Base-by-base conservation (phyloP, 495 filamentous ascomycete genomes). In the Annulohypoxylon nitens region DNA sequence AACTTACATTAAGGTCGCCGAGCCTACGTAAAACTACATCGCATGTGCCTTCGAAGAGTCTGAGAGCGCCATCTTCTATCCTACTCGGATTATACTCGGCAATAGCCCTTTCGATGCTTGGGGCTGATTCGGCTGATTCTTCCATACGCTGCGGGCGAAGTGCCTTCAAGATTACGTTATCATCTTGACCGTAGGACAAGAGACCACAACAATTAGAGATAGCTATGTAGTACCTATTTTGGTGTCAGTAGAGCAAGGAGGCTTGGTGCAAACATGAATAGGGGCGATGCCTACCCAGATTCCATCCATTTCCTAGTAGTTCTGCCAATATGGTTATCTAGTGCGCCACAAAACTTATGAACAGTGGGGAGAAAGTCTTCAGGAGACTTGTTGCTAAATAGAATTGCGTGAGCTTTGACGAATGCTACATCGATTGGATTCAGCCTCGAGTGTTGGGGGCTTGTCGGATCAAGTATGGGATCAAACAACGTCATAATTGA, bases 401-500 rank as follows among this genome's bases (percentile, higher is more conserved):
- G 79, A 45, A 90, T 80, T 4, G 84, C 90, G 70, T 94, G 91
- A 3, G 87, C 84, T 58, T 85, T 88, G 26, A 94, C 88, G 70
- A 93, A 91, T 0, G 83, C 78, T 0, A 86, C 81, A 69, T 81
- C 86, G 50, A 75, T 79, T 63, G 64, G 76, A 72, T 30, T 78
- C 67, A 77, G 76, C 71, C 71, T 73, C 7, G 68, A 63, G 48
- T 76, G 75, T 7, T 76, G 69, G 23, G 81, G 71, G 2, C 80
- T 78, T 0, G 64, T 69, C 14, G 75, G 63, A 26, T 83, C 79
- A 48, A 91, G 78, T n/a, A 93, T 83, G 2, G 92, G 91, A 62
- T 89, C 88, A 71, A 94, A 91, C 0, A 95, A 80, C 1, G 91
- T 91, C 75, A 88, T 79, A 61, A 95, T 89, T 60, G 90, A 93